Evolutionary conservation across 331 rosid genomes (phyloP), one percentile per base, ranked within the genome.

Genomic region (Arachis monticola): DNA sequence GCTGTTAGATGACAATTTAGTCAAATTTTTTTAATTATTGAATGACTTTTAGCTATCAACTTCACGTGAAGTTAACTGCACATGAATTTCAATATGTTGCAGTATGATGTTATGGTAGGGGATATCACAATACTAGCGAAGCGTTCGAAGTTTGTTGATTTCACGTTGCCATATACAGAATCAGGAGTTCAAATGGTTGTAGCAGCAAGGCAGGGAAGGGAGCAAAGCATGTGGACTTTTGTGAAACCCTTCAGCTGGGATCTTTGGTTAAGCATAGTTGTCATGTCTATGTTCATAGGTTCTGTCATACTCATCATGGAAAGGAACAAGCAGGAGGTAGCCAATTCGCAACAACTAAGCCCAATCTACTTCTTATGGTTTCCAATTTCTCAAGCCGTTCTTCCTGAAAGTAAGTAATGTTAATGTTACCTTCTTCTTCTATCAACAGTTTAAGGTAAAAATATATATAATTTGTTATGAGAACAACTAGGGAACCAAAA

Each of bases 231-330:
- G 62, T 82, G 86, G 89, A 83, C 61, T 31, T 85, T 85, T 45
- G 40, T 77, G 0, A 69, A 45, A 73, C 85, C 81, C 13, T 83
- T 85, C 81, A 82, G 83, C 53, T 82, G 85, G 87, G 81, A 82
- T 46, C 86, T 85, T 11, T 85, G 89, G 89, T 58, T 69, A 12
- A 12, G 69, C 78, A 80, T 55, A 31, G 9, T 45, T 51, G 42
- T 55, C 2, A 47, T 77, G 22, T 77, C 71, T 32, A 40, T 69
- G 13, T 78, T 83, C 72, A 80, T 80, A 55, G 89, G 87, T 1
- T 12, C 32, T 7, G 74, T 72, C 60, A 73, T 83, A 52, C 77
- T 80, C 74, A 10, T 82, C 79, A 73, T 79, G 70, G 89, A 85
- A 70, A 80, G 77, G 44, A 78, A 27, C 30, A 27, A 27, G 30